These are phyloP conservation scores for Prunus davidiana DNA, from an alignment of 306 rosid genomes.

Conservation along the genomic window DNA sequence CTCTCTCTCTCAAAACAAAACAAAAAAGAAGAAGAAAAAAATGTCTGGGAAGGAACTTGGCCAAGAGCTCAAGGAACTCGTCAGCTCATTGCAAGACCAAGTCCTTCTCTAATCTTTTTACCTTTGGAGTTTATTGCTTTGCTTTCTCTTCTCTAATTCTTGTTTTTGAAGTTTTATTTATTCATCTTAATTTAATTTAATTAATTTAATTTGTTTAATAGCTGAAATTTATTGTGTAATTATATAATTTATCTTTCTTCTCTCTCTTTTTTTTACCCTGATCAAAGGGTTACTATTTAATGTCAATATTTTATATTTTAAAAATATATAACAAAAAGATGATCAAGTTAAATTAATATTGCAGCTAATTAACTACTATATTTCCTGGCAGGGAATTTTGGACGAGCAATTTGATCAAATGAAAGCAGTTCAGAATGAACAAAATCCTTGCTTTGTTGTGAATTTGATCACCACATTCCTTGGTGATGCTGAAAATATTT, in stretches of 20 bases:
- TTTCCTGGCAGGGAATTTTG: neutral
- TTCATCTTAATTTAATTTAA: too few relatives aligned
- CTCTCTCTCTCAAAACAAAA: neutral
- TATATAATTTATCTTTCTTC: neutral
- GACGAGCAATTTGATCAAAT: neutral
- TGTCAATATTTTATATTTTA: too few relatives aligned
- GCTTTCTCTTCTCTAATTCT: too few relatives aligned
- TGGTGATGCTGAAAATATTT: neutral
- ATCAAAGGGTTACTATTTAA: too few relatives aligned
- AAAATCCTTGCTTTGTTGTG: neutral
- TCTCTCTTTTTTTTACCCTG: neutral
- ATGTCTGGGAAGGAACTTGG: neutral
- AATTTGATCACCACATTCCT: neutral
- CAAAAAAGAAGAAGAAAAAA: neutral
- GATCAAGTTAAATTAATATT: too few relatives aligned
- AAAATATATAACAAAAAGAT: too few relatives aligned
- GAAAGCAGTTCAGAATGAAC: slow-evolving; percentile 6
- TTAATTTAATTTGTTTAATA: too few relatives aligned
- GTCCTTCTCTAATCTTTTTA: neutral
- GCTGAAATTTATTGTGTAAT: too few relatives aligned
- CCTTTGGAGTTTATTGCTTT: too few relatives aligned
- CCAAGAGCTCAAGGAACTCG: slow-evolving; percentile 4
- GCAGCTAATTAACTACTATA: too few relatives aligned
- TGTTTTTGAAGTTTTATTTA: too few relatives aligned
- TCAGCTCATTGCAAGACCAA: neutral